Evolutionary conservation across 2,329 filamentous ascomycete species (phyloP), one percentile per base, ranked within the genome.

Genomic region (Orbilia oligospora): DNA sequence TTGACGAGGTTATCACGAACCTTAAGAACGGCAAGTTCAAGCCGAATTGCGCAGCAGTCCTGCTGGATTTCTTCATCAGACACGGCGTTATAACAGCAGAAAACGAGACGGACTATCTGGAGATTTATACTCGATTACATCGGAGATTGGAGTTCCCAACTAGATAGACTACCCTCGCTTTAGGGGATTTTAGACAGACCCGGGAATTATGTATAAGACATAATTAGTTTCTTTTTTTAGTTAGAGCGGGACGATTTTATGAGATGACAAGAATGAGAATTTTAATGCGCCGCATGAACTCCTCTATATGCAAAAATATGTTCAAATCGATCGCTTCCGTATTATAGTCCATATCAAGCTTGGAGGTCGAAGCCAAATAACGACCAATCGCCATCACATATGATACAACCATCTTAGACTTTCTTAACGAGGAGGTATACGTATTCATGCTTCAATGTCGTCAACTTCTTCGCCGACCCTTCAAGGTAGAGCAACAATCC

Each of bases 391-490:
- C 36, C 18, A 27, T 44, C 1, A 10, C 3, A 27, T 16, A 61
- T 2, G 20, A 44, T 16, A 22, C 33, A 10, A 27, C 20, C 36
- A 44, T 1, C 8, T 70, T 30, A 71, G 10, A 70, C 95, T 90
- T 97, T 97, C 90, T 97, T 99, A 82, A 97, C 87, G 78, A 98
- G 88, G 79, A 99, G 89, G 84, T 99, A 99, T 80, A 97, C 90
- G 83, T 97, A 91, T 84, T 99, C 96, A 83, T 97, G 95, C 82
- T 94, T 90, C 83, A 99, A 86, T 30, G 94, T 92, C 38, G 92
- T 97, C 80, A 99, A 89, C 87, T 97, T 97, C 88, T 96, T 97
- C 85, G 97, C 96, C 1, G 96, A 96, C 5, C 97, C 96, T 83
- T 97, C 92, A 71, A 99, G 88, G 82, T 92, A 93, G 86, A 98